Evolutionary conservation across 2,329 filamentous ascomycete genomes (phyloP).

Genomic region (Cryphonectria nitschkei): DNA sequence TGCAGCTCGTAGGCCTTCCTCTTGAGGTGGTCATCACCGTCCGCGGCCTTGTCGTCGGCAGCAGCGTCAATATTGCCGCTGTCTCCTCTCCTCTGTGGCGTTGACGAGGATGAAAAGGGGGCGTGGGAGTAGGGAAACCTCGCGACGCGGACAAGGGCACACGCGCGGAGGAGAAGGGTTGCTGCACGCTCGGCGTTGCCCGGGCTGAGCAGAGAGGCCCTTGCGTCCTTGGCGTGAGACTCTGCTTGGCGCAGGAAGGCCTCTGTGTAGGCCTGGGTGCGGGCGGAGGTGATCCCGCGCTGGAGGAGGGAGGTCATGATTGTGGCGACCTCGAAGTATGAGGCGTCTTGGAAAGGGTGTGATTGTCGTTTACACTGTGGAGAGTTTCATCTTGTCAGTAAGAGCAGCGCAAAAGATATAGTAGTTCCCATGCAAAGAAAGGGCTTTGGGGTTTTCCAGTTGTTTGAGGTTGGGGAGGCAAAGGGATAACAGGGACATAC

Average conservation of each 20-base stretch:
- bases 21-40: conserved; percentile 46
- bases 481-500: conserved; percentile 31
- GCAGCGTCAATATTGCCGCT: no score
- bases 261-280: conserved; percentile 66
- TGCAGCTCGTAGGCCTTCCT: conserved; percentile 67
- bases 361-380: not conserved
- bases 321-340: conserved; percentile 69
- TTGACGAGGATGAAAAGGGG: conserved; percentile 35
- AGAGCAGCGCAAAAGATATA: not conserved
- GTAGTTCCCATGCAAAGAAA: not conserved
- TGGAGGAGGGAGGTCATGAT: conserved; percentile 67
- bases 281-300: conserved; percentile 66
- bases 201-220: conserved; percentile 49
- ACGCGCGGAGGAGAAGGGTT: conserved; percentile 65
- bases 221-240: conserved; percentile 55
- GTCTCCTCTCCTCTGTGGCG: conserved; percentile 33
- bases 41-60: conserved; percentile 36
- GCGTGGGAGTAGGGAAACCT: conserved; percentile 58
- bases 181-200: conserved; percentile 58
- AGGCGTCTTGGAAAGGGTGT: conserved; percentile 74
- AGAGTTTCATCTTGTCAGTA: not conserved
- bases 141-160: conserved; percentile 71
- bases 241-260: conserved; percentile 65
- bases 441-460: no score
- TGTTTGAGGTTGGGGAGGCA: not conserved